Evolutionary conservation across 768 basidiomycete species (phyloP), one percentile per base, ranked within the genome.

Genomic region (Baorangia bicolor): DNA sequence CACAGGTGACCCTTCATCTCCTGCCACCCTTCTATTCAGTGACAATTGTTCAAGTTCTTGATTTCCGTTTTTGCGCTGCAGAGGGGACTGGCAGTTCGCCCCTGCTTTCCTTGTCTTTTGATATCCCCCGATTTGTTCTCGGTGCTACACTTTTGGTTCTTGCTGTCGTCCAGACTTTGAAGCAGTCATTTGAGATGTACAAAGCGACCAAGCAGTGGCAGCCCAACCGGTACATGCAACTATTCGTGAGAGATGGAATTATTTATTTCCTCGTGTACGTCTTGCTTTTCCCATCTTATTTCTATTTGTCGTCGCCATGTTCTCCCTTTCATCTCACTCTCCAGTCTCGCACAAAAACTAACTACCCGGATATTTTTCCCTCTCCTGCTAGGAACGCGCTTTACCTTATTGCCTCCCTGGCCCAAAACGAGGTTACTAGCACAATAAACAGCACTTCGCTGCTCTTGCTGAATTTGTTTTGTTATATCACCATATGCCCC

Each of bases 201-300:
- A 43, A 39, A 8, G 40, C 48, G 6, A 51, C 45, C 3, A 55
- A 51, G 20, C 53, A 16, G 14, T 60, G 57, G 59, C 45, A 47
- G 2, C 40, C 39, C 5, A 60, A 59, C n/a, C 37, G 16, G 16
- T 61, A 48, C 38, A 46, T 52, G 44, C 20, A 30, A 6, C 50
- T 23, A 4, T 11, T 61, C 1, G 25, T n/a, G 4, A 41, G 25
- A 4, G 60, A 60, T 16, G 58, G 51, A 8, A 21, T 23, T 2
- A 30, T 43, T 18, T 61, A 47, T 12, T 50, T 61, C 14, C 4
- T 60, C 1, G 20, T 49, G 60, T 61, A 35, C 1, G 58, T 51
- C 35, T 4, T 1, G 2, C 9, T 16, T 34, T 13, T 10, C 7
- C 12, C 20, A 2, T 9, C 23, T 18, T 14, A 42, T 42, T 14